A percentile compares a stretch with the other conserved stretches of the same genome.
phyloP scores from a whole-genome alignment of 2,329 filamentous ascomycete genomes.

The Stromatinia cepivora region DNA sequence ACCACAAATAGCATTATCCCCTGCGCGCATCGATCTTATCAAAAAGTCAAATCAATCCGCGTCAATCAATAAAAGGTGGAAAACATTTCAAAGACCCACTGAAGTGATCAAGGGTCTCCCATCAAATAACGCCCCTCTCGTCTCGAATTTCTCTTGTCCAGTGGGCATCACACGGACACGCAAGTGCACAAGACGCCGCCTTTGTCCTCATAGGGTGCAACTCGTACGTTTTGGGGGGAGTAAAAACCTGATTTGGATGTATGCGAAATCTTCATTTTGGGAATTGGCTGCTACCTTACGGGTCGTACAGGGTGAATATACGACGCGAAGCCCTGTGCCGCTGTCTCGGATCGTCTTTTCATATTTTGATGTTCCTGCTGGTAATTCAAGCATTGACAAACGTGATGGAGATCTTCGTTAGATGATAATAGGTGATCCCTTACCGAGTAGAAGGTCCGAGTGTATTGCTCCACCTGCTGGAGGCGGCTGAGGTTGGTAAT shows the following conservation, averaged over 20 bases:
- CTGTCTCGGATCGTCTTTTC: background rate
- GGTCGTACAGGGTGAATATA: background rate
- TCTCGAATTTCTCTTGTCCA: slow-evolving; percentile 8
- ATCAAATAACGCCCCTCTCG: slow-evolving; percentile 9
- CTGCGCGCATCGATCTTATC: slow-evolving; percentile 12
- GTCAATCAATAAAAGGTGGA: slow-evolving; percentile 9
- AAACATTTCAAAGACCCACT: background rate
- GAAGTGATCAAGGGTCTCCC: slow-evolving; percentile 1
- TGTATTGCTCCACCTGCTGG: background rate
- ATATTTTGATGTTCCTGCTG: background rate
- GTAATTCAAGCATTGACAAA: background rate
- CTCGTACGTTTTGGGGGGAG: background rate
- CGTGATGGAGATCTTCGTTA: background rate
- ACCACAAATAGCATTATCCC: background rate
- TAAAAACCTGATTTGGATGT: background rate
- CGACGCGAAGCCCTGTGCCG: background rate
- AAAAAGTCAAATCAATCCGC: slow-evolving; percentile 2
- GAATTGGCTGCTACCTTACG: background rate
- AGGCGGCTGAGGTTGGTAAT: background rate
- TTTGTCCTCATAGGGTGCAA: background rate
- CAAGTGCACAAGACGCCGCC: slow-evolving; percentile 14
- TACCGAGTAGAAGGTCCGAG: slow-evolving; percentile 8
- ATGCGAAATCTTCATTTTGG: background rate
- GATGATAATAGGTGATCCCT: background rate
- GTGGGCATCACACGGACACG: background rate